A percentile compares a stretch with the other conserved stretches of the same genome.
These are phyloP conservation scores for Candida sphagnicola DNA, from an alignment of 805 yeast genomes.

Conservation along the genomic window DNA sequence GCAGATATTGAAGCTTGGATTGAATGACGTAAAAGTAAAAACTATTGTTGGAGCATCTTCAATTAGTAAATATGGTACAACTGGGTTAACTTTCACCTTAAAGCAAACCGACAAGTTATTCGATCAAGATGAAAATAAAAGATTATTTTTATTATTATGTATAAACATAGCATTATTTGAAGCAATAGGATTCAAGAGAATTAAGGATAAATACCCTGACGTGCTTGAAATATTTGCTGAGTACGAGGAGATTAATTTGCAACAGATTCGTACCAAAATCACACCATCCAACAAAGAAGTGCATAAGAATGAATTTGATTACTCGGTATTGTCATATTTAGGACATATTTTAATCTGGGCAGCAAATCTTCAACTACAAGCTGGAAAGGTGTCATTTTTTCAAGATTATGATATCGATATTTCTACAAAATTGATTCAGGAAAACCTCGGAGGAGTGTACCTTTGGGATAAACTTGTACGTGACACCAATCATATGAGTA, in stretches of 20 bases:
- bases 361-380: constrained; percentile 18
- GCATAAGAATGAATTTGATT: constrained; percentile 35
- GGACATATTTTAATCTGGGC: constrained; percentile 40
- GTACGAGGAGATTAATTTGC: constrained; percentile 28
- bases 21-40: constrained; percentile 35
- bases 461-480: constrained; percentile 37
- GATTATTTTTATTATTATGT: constrained; percentile 26
- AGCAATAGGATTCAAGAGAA: constrained; percentile 29
- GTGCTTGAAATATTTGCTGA: constrained; percentile 24
- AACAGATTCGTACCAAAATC: constrained; percentile 27
- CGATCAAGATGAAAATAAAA: constrained; percentile 14
- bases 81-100: constrained; percentile 22
- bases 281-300: constrained; percentile 31
- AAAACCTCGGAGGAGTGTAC: constrained; percentile 34
- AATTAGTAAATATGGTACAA: constrained; percentile 24
- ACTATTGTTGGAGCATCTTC: constrained; percentile 29
- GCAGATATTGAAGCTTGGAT: constrained; percentile 28
- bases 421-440: constrained; percentile 12
- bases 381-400: constrained; percentile 9
- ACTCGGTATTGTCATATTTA: constrained; percentile 32
- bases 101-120: constrained; percentile 23
- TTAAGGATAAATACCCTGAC: constrained; percentile 20
- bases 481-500: constrained; percentile 27
- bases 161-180: constrained; percentile 33
- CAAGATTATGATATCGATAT: constrained; percentile 18